Evolutionary conservation across 106 monocot species (phyloP).

Genomic region (Dendrobium nobile): DNA sequence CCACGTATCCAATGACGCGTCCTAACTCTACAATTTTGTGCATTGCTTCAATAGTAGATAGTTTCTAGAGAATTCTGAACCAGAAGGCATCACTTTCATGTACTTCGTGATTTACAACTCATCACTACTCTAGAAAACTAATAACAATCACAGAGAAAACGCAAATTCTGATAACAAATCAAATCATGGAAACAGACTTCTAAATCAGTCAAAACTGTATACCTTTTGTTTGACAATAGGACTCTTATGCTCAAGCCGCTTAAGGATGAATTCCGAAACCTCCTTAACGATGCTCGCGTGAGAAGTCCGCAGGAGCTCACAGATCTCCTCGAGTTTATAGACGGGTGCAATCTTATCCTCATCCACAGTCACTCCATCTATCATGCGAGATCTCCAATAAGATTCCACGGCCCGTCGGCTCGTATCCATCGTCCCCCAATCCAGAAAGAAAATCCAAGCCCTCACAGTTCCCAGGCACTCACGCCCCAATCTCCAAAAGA

Average conservation of each 20-base stretch:
- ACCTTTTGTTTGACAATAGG: conserved; percentile 98
- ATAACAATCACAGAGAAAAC: not conserved
- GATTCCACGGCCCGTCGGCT: conserved; percentile 92
- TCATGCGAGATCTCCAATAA: conserved; percentile 92
- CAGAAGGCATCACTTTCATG: not conserved
- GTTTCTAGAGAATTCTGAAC: not conserved
- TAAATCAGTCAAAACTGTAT: not conserved
- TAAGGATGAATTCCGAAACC: conserved; percentile 84
- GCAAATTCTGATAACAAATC: not conserved
- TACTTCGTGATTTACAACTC: not conserved
- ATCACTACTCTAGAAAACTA: not conserved
- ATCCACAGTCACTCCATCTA: conserved; percentile 84
- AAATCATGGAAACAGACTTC: not conserved
- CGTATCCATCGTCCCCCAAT: conserved; percentile 53
- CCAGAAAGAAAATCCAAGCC: conserved; percentile 5
- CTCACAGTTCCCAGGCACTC: not conserved
- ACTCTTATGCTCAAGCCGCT: conserved; percentile 93
- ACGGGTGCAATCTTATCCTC: conserved; percentile 96
- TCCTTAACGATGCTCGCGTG: conserved; percentile 80
- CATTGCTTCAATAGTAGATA: not conserved
- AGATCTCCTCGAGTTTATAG: conserved; percentile 96
- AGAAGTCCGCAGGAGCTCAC: conserved; percentile 69
- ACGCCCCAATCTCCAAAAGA: conserved; percentile 1
- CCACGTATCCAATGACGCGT: not conserved
- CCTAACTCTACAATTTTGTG: not conserved